Base-by-base conservation (phyloP, 805 yeast species). In the Torulaspora delbrueckii region DNA sequence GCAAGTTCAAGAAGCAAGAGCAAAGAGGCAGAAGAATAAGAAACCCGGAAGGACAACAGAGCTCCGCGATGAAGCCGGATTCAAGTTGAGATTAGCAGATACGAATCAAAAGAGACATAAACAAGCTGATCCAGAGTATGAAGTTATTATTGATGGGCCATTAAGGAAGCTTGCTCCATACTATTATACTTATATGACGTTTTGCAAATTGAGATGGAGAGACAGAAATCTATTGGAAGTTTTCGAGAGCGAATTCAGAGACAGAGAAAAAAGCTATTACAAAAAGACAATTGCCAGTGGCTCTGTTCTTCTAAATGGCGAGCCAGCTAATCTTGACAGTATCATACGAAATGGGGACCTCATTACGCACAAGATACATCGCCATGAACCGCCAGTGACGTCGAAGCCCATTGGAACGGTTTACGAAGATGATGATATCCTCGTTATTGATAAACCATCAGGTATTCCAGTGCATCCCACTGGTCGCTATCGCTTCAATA, bases 391-490 rank as follows among this genome's bases (percentile, higher is more conserved):
- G 2, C 79, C 95, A 0, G 90, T 90, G 2, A 66, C 84, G 43
- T 48, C 68, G 45, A 58, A 71, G 36, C 75, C 77, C 0, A 81
- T 88, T 40, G 74, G 76, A 44, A 78, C 86, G 19, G 84, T 90
- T 0, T 75, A 73, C 59, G 86, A 89, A 57, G 82, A 87, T 61
- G 88, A 83, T 6, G 77, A 84, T 40, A 62, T 88, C 18, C 72
- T 93, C 4, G 95, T 86, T 3, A 82, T 93, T 18, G 96, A 91
- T 63, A 93, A 93, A 54, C 99, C 99, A 0, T 77, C 93, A 3
- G 97, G 99, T 0, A 75, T 93, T 2, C 97, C 99, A 0, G 96
- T 87, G 0, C 99, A 93, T 63, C 98, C 99, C 3, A 84, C 96
- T 0, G 99, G 98, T 0, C 68, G 90, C 52, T 80, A 82, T 72